Conservation (phyloP, 2,329 filamentous ascomycete genomes). For the Penicillium sp. region DNA sequence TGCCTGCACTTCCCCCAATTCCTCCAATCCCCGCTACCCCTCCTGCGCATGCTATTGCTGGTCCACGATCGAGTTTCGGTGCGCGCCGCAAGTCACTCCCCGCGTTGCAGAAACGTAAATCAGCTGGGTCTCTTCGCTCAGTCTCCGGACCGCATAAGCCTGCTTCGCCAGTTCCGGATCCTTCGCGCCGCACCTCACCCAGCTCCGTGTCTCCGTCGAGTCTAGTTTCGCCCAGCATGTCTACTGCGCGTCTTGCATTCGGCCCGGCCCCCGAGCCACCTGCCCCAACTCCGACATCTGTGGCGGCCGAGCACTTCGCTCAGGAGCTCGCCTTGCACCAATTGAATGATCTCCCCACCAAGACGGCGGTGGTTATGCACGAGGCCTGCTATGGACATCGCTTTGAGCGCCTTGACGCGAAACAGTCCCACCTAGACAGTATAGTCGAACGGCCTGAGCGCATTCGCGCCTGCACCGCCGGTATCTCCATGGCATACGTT, state of each 20-base stretch:
- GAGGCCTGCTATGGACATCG: conserved; percentile 95
- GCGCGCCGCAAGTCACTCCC: conserved; percentile 36
- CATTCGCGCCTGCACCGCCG: conserved; percentile 78
- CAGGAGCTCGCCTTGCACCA: conserved; percentile 69
- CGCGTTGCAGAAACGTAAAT: conserved; percentile 41
- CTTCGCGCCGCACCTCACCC: conserved; percentile 38
- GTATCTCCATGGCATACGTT: conserved; percentile 84
- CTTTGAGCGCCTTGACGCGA: conserved; percentile 78
- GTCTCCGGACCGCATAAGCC: conserved; percentile 28
- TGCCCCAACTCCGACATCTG: conserved; percentile 50
- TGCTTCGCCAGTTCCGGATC: conserved; percentile 31
- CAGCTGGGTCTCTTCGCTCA: conserved; percentile 40
- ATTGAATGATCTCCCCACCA: conserved; percentile 41
- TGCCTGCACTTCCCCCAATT: conserved; percentile 23
- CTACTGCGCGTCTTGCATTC: conserved; percentile 27
- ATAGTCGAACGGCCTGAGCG: conserved; percentile 95
- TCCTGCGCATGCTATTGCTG: not conserved
- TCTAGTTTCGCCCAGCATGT: conserved; percentile 27
- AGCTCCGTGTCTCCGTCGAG: conserved; percentile 29
- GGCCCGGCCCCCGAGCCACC: conserved; percentile 24
- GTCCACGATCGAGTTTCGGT: conserved; percentile 29
- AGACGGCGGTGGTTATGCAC: conserved; percentile 83
- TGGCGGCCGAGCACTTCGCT: conserved; percentile 70
- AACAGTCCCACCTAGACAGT: conserved; percentile 66
- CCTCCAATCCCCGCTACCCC: not conserved